Base-by-base conservation (phyloP, 768 basidiomycete genomes). In the Trametes meyenii region DNA sequence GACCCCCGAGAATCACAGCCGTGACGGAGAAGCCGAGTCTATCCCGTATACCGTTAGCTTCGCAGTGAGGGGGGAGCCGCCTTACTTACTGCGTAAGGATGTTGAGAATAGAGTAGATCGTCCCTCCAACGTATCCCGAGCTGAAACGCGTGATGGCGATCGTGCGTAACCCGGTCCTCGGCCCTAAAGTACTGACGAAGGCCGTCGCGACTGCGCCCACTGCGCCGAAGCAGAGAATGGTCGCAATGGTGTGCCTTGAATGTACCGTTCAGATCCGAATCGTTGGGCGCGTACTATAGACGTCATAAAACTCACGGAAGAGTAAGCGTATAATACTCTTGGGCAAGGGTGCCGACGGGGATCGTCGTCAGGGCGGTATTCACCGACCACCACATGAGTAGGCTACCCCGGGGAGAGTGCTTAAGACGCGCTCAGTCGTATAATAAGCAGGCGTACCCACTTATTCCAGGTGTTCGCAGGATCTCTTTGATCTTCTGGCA, bases 141-240 rank as follows among this genome's bases (percentile, higher is more conserved):
- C 77, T 79, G 61, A 76, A 83, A 2, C 83, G 75, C 2, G 77
- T 71, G 51, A 81, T 82, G 45, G 83, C 72, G 81, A 85, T 85
- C 0, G 82, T 84, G 5, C 83, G 75, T 23, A 85, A 70, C 13
- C 83, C 84, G 1, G 81, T 84, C 62, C 71, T 69, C 0, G 84
- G 83, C 0, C 84, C 84, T 8, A 85, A 72, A 6, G 77, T 83
- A 16, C 84, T 81, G 45, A 85, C 80, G 65, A 83, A 83, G 2
- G 81, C 80, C 0, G 79, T 77, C 12, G 73, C 71, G 5, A 75
- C 61, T 3, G 72, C 72, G 5, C 80, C 82, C 24, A 83, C 70
- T n/a, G 78, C 77, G 35, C 75, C 74, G 59, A 84, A 84, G 66
- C 76, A 76, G 33, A 82, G 62, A 23, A 78, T 83, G 4, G 76